Conservation (phyloP, 2,329 filamentous ascomycete species). For the Penicillium fuscoglaucum region DNA sequence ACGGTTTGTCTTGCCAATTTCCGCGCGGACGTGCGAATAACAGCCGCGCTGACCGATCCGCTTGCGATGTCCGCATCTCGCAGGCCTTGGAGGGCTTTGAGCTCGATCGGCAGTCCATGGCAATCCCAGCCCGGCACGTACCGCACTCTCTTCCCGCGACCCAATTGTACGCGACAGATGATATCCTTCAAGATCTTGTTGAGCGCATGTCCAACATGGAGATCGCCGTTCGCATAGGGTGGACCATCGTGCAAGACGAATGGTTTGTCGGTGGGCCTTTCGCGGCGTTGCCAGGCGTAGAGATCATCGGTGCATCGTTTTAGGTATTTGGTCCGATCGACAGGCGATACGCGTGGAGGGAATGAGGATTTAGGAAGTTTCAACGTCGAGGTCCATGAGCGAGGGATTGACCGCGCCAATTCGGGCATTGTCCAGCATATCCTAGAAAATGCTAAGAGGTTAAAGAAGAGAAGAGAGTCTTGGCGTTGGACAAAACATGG, state of each 20-base stretch:
- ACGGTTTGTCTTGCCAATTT: conserved; percentile 58
- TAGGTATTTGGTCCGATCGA: conserved; percentile 60
- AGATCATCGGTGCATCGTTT: conserved; percentile 80
- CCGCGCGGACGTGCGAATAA: conserved; percentile 56
- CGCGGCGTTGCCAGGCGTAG: conserved; percentile 77
- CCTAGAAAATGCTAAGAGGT: not conserved
- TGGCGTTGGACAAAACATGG: not conserved
- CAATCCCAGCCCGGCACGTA: conserved; percentile 98
- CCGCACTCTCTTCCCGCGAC: conserved; percentile 71
- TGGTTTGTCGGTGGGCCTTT: conserved; percentile 54
- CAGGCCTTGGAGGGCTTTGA: conserved; percentile 77
- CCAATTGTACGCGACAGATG: conserved; percentile 76
- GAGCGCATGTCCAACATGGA: conserved; percentile 91
- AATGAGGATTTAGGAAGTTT: conserved; percentile 74
- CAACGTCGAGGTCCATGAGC: conserved; percentile 70
- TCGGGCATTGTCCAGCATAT: conserved; percentile 39
- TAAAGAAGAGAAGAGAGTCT: not conserved
- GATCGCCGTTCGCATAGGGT: conserved; percentile 88
- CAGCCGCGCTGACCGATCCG: conserved; percentile 42
- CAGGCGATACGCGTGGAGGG: conserved; percentile 51
- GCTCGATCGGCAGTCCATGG: conserved; percentile 93
- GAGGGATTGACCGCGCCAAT: conserved; percentile 39
- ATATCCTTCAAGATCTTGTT: conserved; percentile 98
- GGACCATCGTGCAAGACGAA: conserved; percentile 95
- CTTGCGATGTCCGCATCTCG: conserved; percentile 36